Percentiles rank a stretch among this genome's conserved stretches.
Conservation (phyloP, 2,329 filamentous ascomycete genomes). For the Aureobasidium sp. region DNA sequence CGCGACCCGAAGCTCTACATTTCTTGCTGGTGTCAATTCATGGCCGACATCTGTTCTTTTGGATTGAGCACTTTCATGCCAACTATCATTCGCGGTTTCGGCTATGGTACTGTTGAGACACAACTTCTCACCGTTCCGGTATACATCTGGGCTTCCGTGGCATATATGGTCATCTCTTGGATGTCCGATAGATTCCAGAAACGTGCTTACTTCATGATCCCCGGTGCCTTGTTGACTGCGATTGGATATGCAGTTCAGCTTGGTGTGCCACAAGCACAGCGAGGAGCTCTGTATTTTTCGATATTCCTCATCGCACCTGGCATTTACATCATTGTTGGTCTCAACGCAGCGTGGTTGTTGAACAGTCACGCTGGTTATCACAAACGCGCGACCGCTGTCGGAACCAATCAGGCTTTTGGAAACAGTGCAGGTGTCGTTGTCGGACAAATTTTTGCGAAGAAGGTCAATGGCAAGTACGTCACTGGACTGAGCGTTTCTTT, state of each 20-base stretch:
- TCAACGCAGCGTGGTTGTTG: constrained; percentile 66
- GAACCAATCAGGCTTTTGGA: constrained; percentile 74
- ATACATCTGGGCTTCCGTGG: constrained; percentile 56
- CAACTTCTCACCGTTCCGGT: constrained; percentile 65
- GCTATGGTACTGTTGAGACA: constrained; percentile 56
- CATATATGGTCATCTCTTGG: constrained; percentile 51
- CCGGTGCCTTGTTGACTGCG: too few relatives aligned
- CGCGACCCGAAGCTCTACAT: constrained; percentile 59
- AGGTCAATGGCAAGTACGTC: constrained; percentile 51
- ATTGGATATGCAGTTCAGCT: too few relatives aligned
- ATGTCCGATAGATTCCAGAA: constrained; percentile 57
- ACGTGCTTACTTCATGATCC: too few relatives aligned
- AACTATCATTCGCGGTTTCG: constrained; percentile 59
- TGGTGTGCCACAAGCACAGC: too few relatives aligned
- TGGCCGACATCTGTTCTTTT: constrained; percentile 58
- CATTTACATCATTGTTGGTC: constrained; percentile 67
- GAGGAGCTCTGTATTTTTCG: too few relatives aligned
- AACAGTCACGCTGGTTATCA: constrained; percentile 79
- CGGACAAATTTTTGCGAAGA: constrained; percentile 48
- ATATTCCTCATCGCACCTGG: constrained; percentile 81
- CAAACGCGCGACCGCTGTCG: constrained; percentile 77
- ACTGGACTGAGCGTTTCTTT: constrained; percentile 60
- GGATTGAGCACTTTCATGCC: constrained; percentile 68
- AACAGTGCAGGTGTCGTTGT: constrained; percentile 77
- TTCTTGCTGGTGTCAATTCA: constrained; percentile 42